Conservation (phyloP, 73 alveolate species). For the Paramecium sexaurelia region DNA sequence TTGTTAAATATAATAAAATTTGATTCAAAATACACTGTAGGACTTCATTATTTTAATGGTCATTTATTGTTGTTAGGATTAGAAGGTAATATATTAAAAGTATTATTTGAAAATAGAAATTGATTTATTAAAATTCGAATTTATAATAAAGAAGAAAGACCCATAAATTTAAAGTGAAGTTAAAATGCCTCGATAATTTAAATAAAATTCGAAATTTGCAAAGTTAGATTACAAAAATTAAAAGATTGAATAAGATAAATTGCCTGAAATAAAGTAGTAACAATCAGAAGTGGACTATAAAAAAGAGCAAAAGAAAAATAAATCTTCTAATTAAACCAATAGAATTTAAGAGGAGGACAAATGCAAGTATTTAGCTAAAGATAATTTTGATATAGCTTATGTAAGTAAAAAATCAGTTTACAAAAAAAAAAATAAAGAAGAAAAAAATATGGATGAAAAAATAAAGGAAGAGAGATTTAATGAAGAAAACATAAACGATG, state of each 20-base stretch:
- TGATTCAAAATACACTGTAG: slow-evolving; percentile 36
- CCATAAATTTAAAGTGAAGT: background rate
- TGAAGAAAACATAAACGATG: background rate
- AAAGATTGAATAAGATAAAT: background rate
- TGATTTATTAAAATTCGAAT: slow-evolving; percentile 15
- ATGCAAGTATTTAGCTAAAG: slow-evolving; percentile 15
- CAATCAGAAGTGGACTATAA: background rate
- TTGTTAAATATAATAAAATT: background rate
- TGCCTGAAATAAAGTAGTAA: background rate
- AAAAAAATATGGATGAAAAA: background rate
- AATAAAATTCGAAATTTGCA: background rate
- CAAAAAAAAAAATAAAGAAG: background rate
- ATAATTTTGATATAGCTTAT: slow-evolving; percentile 23
- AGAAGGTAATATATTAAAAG: slow-evolving; percentile 17
- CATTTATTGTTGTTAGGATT: slow-evolving; percentile 1
- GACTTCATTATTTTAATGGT: slow-evolving; percentile 27
- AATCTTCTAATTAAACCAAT: background rate
- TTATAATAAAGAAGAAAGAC: background rate
- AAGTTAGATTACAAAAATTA: background rate
- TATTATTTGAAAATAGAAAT: slow-evolving; percentile 3
- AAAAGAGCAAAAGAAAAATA: background rate
- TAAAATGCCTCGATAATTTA: background rate
- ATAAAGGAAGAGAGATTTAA: no score
- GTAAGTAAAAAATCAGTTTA: background rate
- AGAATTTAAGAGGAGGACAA: slow-evolving; percentile 1